Base-by-base conservation (phyloP, 2,329 filamentous ascomycete genomes). In the Epichloe coenophiala region DNA sequence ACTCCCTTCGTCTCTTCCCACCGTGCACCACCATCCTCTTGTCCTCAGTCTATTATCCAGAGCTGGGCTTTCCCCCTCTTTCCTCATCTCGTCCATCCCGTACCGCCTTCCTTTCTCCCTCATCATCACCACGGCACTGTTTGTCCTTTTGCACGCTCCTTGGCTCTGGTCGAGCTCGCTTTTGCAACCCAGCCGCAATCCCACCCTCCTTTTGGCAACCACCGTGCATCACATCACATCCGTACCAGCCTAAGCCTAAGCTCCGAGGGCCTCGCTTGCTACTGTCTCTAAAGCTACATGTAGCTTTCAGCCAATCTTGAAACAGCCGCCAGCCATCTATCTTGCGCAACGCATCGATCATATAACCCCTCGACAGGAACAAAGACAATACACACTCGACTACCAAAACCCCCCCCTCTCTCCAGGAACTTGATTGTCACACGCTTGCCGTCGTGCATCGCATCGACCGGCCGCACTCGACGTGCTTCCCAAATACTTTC, bases 71-170 rank as follows among this genome's bases (percentile, higher is more conserved):
- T 27, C 54, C 58, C 62, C 33, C 37, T 27, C 42, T 39, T 33
- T 31, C 50, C 37, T 42, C 42, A 15, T 58, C 65, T 60, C 67
- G 65, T 65, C 68, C 70, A 74, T 70, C 68, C 69, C 72, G 65
- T 68, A 59, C 43, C 61, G 64, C 65, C 59, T 64, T 67, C 62
- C 64, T 65, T 71, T 70, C 65, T 64, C 58, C 57, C 60, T 63
- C 63, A 62, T 58, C 63, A 66, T 64, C 65, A 58, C 58, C 56
- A 57, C 61, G 60, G 60, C 61, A 63, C 63, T 57, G 58, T 59
- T 56, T 60, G 57, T 62, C 65, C 60, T 51, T 59, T 63, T 61
- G 56, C 53, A 67, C 65, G 56, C 59, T 68, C 66, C 65, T 68
- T 69, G 65, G 61, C 60, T 64, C 62, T 58, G 60, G 54, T 45